Conservation (phyloP, 148 eudicot species). For the Euryodendron excelsum region DNA sequence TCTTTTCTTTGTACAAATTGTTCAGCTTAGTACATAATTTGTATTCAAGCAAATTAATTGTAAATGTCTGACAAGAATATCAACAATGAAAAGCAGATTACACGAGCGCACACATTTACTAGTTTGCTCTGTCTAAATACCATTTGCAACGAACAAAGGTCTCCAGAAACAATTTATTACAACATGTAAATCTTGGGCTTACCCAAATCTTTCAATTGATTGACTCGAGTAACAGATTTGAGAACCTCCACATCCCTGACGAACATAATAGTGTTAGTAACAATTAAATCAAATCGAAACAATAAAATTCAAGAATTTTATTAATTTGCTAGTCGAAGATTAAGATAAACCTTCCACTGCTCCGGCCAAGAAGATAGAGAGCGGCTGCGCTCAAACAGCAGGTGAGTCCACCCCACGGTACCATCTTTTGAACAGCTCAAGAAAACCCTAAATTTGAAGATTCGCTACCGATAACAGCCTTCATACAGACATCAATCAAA, state of each 20-base stretch:
- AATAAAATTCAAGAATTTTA: neutral
- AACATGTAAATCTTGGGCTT: slow-evolving; percentile 11
- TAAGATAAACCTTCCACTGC: slow-evolving; percentile 32
- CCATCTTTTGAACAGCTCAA: neutral
- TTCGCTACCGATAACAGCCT: neutral
- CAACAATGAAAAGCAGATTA: neutral
- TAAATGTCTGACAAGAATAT: neutral
- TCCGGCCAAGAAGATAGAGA: slow-evolving; percentile 86
- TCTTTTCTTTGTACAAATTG: neutral
- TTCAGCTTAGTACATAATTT: neutral
- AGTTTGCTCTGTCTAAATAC: neutral
- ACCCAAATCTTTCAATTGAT: slow-evolving; percentile 91
- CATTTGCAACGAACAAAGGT: neutral
- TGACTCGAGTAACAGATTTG: slow-evolving; percentile 72
- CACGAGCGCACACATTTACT: neutral
- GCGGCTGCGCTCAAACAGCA: slow-evolving; percentile 93
- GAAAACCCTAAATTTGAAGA: slow-evolving; percentile 14
- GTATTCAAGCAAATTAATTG: neutral
- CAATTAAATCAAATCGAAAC: neutral
- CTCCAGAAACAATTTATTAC: slow-evolving; percentile 2
- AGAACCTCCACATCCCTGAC: slow-evolving; percentile 79
- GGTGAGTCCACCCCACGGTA: slow-evolving; percentile 83
- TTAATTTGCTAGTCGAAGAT: neutral
- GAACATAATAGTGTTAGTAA: neutral
- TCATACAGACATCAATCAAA: neutral